Base-by-base conservation (phyloP, 2,329 filamentous ascomycete genomes). In the Aspergillus hortae region DNA sequence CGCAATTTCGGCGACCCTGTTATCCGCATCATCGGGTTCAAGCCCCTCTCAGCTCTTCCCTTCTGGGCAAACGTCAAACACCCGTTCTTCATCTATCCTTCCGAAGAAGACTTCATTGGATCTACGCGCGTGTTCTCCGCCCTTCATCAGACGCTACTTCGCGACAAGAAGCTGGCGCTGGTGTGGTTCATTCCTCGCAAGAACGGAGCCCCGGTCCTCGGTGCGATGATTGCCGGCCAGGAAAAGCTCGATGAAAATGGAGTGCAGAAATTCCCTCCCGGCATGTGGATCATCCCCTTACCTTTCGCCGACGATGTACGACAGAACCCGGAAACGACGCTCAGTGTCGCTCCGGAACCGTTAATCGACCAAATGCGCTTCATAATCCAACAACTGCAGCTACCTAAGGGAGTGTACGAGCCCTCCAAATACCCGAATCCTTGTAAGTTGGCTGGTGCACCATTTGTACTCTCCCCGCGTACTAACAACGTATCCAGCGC, bases 1-100 rank as follows among this genome's bases (percentile, higher is more conserved):
- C 86, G 86, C 55, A 77, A 89, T 59, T 96, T 96, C 62, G 92
- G 92, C 2, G 80, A 88, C 1, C 89, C 90, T 0, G 78, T 89
- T 11, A 88, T 99, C 51, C 86, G 91, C 4, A 88, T 99, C 58
- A 88, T 99, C 51, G 94, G 94, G 5, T 99, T 99, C 80, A 99
- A 97, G 67, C 84, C 90, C 6, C 77, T 89, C 25, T 83, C 82
- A 1, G 76, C 83, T 62, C 77, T 96, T 1, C 88, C 89, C 0
- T 78, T 87, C 15, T 96, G 92, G 91, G 89, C 90, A 1, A 91
- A 89, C 32, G 79, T 89, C 45, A 90, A 89, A 65, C 91, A 92
- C 61, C 89, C 92, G 0, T 90, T 85, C 0, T 99, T 96, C 70
- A 89, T 99, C 53, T 97, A 95, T 64, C 94, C 94, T 0, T 94